Conservation (phyloP, 768 basidiomycete species). For the Lactarius akahatsu region DNA sequence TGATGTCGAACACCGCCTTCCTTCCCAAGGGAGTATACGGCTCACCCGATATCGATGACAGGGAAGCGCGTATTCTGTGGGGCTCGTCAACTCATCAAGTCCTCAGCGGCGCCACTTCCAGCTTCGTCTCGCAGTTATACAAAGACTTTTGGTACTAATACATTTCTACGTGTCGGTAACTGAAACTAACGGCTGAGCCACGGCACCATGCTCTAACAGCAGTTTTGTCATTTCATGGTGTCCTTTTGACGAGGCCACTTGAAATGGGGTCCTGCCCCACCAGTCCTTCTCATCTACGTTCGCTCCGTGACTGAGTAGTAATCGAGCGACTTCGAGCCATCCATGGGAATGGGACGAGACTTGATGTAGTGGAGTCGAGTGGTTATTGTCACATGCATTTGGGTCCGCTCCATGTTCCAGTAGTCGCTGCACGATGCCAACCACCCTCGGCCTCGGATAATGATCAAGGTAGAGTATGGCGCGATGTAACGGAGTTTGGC, state of each 20-base stretch:
- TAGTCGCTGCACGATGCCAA: not conserved
- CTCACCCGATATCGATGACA: too few species aligned
- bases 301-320: not conserved
- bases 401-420: not conserved
- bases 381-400: not conserved
- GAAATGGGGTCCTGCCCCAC: not conserved
- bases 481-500: too few species aligned
- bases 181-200: not conserved
- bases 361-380: not conserved
- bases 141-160: too few species aligned
- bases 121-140: too few species aligned
- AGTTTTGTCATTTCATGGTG: not conserved
- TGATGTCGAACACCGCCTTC: too few species aligned
- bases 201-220: not conserved
- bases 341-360: too few species aligned
- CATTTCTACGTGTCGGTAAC: not conserved
- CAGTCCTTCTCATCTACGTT: not conserved
- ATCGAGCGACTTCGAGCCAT: not conserved
- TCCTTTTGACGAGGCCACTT: not conserved
- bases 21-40: too few species aligned
- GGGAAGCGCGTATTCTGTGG: too few species aligned
- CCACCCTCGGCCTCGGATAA: too few species aligned
- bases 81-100: too few species aligned
- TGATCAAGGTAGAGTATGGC: accelerated
- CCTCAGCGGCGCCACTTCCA: too few species aligned